These are phyloP conservation scores for Erigeron philadelphicus DNA, from an alignment of 140 eudicot species.

Conservation along the genomic window DNA sequence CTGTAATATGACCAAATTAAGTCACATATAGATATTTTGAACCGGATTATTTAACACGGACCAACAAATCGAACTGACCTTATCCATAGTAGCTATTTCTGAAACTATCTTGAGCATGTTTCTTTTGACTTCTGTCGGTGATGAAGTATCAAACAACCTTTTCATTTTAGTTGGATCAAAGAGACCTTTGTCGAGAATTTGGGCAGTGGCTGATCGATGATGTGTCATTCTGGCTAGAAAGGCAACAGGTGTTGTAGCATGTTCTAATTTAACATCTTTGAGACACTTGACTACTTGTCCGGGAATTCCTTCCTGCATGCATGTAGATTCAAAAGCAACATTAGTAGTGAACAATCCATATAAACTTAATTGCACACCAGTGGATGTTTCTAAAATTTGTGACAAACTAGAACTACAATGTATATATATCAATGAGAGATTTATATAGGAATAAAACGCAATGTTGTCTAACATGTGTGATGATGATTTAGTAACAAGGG, in stretches of 20 bases:
- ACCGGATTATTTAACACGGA: too few species aligned
- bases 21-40: too few species aligned
- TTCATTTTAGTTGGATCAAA: slow-evolving; percentile 57
- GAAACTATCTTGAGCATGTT: slow-evolving; percentile 77
- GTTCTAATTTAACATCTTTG: slow-evolving; percentile 66
- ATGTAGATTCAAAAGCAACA: slow-evolving; percentile 22
- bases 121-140: slow-evolving; percentile 73
- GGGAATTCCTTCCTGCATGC: slow-evolving; percentile 79
- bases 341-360: too few species aligned
- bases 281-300: slow-evolving; percentile 51
- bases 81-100: slow-evolving; percentile 91
- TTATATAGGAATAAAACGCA: too few species aligned
- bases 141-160: slow-evolving; percentile 57
- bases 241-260: slow-evolving; percentile 73
- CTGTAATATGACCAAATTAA: too few species aligned
- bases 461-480: too few species aligned
- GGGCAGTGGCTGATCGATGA: slow-evolving; percentile 57
- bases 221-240: slow-evolving; percentile 76
- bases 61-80: slow-evolving; percentile 44
- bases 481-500: too few species aligned
- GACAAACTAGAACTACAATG: too few species aligned
- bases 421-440: too few species aligned
- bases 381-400: too few species aligned
- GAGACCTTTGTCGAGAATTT: slow-evolving; percentile 69
- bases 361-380: too few species aligned